Evolutionary conservation across 2,329 filamentous ascomycete genomes (phyloP), one percentile per base, ranked within the genome.

Genomic region (Stenocarpella maydis): DNA sequence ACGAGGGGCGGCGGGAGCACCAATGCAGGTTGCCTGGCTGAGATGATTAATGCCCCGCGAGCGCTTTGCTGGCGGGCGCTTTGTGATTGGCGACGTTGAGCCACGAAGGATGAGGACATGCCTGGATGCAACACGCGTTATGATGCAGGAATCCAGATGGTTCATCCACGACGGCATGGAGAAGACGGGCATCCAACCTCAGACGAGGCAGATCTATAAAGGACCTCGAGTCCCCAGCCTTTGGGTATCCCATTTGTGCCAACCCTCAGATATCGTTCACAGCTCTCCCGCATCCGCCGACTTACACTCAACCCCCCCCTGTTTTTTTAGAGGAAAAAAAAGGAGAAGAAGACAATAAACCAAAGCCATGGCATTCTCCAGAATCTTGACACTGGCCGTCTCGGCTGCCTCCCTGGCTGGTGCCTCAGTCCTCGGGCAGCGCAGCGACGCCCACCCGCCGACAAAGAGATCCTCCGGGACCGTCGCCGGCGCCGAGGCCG

Each of bases 381-480:
- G 21, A 28, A 10, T 49, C n/a, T 37, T 60, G 39, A 55, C 26
- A 21, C 17, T 58, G 53, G 65, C 50, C 4, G n/a, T 47, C 41
- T 67, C 31, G 10, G 52, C 50, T 19, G 26, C 65, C 39, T 26
- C 39, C 24, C n/a, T 50, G 7, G 65, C 45, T 15, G 31, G 1
- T 26, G 65, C 65, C 41, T 60, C 41, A 14, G 52, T 58, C 14
- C 37, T 58, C 15, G 65, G 65, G 15, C 50, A 67, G 39, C 21
- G 26, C 3, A n/a, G n/a, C n/a, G n/a, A 49, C 17, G 21, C 65
- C 14, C 41, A 37, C 34, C 39, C 24, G 5, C 52, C 52, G 15
- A 55, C 50, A 14, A 67, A 67, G 28, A 67, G 65, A 49, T 58
- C 50, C 3, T 43, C 53, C 2, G 65, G 65, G 43, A 60, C 50